Conservation (phyloP, 441 rosid genomes). For the Gossypium davidsonii region DNA sequence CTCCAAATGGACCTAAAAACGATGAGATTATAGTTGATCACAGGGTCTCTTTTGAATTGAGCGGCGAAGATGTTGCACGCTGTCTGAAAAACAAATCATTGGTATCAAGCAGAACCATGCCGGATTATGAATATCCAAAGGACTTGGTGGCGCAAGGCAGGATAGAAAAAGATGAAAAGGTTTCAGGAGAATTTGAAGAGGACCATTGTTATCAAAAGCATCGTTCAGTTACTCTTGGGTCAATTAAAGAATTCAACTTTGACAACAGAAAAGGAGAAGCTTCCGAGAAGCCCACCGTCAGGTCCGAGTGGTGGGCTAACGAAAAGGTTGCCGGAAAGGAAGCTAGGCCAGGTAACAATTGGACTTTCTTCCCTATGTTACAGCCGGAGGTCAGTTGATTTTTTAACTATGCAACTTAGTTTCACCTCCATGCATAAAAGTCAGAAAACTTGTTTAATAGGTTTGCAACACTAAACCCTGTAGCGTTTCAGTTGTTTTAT, state of each 20-base stretch:
- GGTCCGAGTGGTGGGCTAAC: slow-evolving; percentile 72
- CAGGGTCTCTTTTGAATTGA: slow-evolving; percentile 87
- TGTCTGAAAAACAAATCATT: slow-evolving; percentile 66
- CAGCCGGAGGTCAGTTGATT: slow-evolving; percentile 73
- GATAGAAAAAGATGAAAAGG: slow-evolving; percentile 35
- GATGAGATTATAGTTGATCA: slow-evolving; percentile 55
- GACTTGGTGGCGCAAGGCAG: slow-evolving; percentile 30
- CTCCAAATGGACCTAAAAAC: slow-evolving; percentile 39
- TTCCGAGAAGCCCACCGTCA: slow-evolving; percentile 39
- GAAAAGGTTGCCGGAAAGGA: slow-evolving; percentile 71
- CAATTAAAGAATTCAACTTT: slow-evolving; percentile 83
- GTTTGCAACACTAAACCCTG: slow-evolving; percentile 8
- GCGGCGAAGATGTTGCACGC: slow-evolving; percentile 90
- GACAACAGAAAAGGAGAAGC: slow-evolving; percentile 66
- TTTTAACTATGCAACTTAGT: slow-evolving; percentile 6
- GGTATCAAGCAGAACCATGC: slow-evolving; percentile 34
- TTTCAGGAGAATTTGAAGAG: slow-evolving; percentile 40
- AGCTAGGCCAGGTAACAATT: slow-evolving; percentile 43
- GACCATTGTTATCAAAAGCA: slow-evolving; percentile 53
- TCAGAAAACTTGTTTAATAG: neutral
- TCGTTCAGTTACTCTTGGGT: slow-evolving; percentile 67
- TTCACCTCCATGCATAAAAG: neutral
- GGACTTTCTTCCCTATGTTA: slow-evolving; percentile 88
- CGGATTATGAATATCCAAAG: slow-evolving; percentile 32
- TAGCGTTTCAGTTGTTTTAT: slow-evolving; percentile 25